A percentile compares a stretch with the other conserved stretches of the same genome.
These are phyloP conservation scores for Coemansia sp. DNA, from an alignment of 192 early-diverging fungal genomes.

Conservation along the genomic window DNA sequence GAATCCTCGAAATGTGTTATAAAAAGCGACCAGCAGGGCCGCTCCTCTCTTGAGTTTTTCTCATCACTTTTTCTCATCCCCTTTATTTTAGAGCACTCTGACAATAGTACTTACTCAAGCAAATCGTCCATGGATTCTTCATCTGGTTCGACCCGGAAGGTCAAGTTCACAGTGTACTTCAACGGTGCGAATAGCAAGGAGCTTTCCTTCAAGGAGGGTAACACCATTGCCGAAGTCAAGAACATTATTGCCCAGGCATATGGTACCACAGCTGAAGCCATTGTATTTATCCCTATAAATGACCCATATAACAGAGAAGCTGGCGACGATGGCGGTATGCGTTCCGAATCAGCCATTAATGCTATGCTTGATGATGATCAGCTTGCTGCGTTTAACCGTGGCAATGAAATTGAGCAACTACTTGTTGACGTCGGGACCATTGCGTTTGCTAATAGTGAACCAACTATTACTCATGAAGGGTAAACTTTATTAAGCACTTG, in stretches of 20 bases:
- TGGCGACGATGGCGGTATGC: neutral
- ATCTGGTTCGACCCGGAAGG: too few species aligned
- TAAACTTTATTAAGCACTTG: neutral
- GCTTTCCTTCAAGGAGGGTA: too few species aligned
- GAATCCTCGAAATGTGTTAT: neutral
- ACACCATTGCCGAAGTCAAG: too few species aligned
- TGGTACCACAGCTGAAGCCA: neutral
- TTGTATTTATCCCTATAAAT: neutral
- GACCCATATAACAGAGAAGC: neutral
- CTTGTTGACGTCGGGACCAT: neutral
- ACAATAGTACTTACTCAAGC: neutral
- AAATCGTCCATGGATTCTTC: too few species aligned
- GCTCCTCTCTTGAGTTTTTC: neutral
- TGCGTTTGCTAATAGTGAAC: neutral
- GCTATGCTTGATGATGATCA: neutral
- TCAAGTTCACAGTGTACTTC: too few species aligned
- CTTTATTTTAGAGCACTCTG: neutral
- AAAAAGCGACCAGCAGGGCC: neutral
- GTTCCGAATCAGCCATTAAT: neutral
- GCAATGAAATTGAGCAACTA: too few species aligned
- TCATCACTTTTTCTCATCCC: neutral
- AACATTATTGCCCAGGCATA: too few species aligned
- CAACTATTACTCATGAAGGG: neutral
- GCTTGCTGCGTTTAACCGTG: neutral
- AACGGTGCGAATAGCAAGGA: neutral